Conservation (phyloP, 1,139 yeast species). For the Candida glucosophila region DNA sequence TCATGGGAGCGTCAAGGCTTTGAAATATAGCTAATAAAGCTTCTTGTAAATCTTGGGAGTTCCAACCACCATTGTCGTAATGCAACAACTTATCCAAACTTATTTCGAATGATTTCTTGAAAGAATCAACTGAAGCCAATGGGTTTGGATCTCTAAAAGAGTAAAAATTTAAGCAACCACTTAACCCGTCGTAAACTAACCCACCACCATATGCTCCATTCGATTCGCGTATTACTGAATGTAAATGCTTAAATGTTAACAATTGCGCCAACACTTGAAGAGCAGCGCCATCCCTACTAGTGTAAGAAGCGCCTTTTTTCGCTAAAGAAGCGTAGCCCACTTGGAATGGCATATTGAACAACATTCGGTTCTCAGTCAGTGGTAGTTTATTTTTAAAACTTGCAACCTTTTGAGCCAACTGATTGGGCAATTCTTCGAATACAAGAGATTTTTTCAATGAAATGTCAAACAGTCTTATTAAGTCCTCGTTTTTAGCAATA, state of each 20-base stretch:
- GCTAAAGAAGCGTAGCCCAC: slow-evolving; percentile 78
- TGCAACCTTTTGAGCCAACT: slow-evolving; percentile 9
- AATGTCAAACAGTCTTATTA: slow-evolving; percentile 31
- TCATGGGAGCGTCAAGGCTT: slow-evolving; percentile 81
- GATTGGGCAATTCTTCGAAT: background rate
- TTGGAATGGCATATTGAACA: slow-evolving; percentile 76
- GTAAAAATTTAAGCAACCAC: slow-evolving; percentile 73
- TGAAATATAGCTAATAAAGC: slow-evolving; percentile 90
- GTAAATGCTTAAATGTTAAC: slow-evolving; percentile 75
- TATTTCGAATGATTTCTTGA: slow-evolving; percentile 47
- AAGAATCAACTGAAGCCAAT: slow-evolving; percentile 53
- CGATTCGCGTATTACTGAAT: slow-evolving; percentile 84
- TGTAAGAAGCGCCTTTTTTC: slow-evolving; percentile 58
- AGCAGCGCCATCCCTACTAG: slow-evolving; percentile 71
- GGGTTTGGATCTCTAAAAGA: slow-evolving; percentile 95
- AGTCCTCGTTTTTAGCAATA: slow-evolving; percentile 31
- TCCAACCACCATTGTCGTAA: slow-evolving; percentile 17
- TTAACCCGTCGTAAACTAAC: slow-evolving; percentile 70
- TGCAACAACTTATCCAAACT: slow-evolving; percentile 43
- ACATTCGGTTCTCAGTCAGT: slow-evolving; percentile 16
- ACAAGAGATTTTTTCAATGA: too few relatives aligned
- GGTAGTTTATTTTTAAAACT: too few relatives aligned
- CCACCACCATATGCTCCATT: slow-evolving; percentile 99
- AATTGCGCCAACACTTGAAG: slow-evolving; percentile 76
- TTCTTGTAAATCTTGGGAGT: slow-evolving; percentile 64